Base-by-base conservation (phyloP, 768 basidiomycete species). In the Grammothele lineata region DNA sequence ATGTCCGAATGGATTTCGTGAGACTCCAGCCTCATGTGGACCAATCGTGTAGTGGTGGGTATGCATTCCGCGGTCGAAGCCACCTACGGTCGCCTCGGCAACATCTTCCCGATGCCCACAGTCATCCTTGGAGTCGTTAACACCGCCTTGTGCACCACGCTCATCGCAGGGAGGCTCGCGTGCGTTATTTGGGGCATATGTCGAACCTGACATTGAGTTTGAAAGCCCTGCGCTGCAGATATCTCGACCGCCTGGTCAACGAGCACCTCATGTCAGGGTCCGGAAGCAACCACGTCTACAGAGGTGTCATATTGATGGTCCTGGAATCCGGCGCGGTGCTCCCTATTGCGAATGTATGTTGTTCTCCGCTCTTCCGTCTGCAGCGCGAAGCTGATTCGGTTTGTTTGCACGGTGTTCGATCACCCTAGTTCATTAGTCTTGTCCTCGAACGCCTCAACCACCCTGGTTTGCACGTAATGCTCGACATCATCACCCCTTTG, bases 261-360 rank as follows among this genome's bases (percentile, higher is more conserved):
- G 30, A 30, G 2, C 34, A 32, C 9, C 30, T 49, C 6, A 40
- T 35, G 6, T 49, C 38, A 14, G n/a, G 37, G 3, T 23, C 34
- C 19, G 40, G 37, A 0, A 18, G 24, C 3, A 14, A 30, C 36
- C 24, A 30, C n/a, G n/a, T 35, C 10, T 49, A 43, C 30, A 42
- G 40, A 10, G 41, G 36, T 10, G 19, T 38, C 7, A 49, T 49
- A 8, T 18, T 49, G 1, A 27, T 49, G 21, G 32, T 49, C 8
- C 15, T 49, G n/a, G 48, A 49, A 35, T 49, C 48, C 8, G 48
- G 48, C 11, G 48, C 48, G 9, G 26, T 49, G 15, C 41, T 49
- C 10, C 37, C 41, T 4, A 24, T 33, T 14, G 34, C 42, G 4
- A 43, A 49, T 36, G 41, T 49, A 21, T 23, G 48, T 39, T 21